A percentile compares a stretch with the other conserved stretches of the same genome.
Evolutionary conservation across 1,139 yeast species (phyloP).

Genomic region (Suhomyces panamericanus): DNA sequence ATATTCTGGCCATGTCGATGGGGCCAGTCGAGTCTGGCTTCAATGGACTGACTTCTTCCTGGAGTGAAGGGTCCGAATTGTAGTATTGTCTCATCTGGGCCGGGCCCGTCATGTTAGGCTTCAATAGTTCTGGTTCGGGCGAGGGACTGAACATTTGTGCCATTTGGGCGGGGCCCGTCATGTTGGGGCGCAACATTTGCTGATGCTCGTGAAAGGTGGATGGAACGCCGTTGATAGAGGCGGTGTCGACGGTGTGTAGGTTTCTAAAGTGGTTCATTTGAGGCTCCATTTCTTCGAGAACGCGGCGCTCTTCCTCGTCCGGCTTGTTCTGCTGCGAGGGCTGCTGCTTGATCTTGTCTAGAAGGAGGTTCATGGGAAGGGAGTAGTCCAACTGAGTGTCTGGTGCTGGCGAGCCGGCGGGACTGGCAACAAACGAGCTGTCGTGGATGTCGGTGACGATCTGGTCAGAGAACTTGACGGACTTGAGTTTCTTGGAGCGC

Average conservation of each 20-base stretch:
- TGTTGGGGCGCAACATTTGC: conserved; percentile 45
- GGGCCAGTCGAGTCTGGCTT: conserved; percentile 44
- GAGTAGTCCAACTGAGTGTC: conserved; percentile 47
- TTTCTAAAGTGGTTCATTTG: conserved; percentile 67
- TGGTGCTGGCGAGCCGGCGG: conserved; percentile 28
- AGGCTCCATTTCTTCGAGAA: conserved; percentile 64
- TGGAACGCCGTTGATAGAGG: conserved; percentile 58
- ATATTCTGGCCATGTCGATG: conserved; percentile 37
- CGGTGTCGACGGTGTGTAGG: conserved; percentile 62
- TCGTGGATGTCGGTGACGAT: conserved; percentile 48
- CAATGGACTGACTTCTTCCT: conserved; percentile 18
- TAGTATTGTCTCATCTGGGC: conserved; percentile 25
- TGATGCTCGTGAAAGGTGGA: conserved; percentile 43
- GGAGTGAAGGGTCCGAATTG: conserved; percentile 8
- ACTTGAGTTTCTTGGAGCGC: conserved; percentile 47
- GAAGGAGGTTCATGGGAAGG: conserved; percentile 72
- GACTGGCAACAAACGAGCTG: conserved; percentile 24
- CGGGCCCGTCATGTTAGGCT: conserved; percentile 32
- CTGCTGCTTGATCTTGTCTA: conserved; percentile 41
- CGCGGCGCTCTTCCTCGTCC: conserved; percentile 59
- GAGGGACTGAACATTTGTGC: conserved; percentile 28
- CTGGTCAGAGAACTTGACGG: conserved; percentile 72
- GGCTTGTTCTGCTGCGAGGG: conserved; percentile 20
- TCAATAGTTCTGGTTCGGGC: conserved; percentile 23
- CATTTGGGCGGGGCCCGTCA: conserved; percentile 57